Evolutionary conservation across 768 basidiomycete species (phyloP).

Genomic region (Suillus hirtellus): DNA sequence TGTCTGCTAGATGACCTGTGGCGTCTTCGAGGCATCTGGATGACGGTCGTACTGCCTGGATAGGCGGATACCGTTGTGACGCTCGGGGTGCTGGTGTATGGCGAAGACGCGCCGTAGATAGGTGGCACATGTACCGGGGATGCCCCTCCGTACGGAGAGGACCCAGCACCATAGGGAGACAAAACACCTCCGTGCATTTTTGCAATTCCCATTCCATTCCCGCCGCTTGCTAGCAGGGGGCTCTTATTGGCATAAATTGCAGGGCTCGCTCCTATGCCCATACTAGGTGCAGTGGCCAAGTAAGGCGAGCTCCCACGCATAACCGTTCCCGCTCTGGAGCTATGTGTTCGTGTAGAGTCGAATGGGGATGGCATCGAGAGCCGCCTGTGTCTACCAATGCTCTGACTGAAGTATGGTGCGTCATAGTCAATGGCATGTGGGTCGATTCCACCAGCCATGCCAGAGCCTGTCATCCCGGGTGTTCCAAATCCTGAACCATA

Average conservation of each 20-base stretch:
- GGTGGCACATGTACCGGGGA: not conserved
- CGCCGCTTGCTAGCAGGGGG: not conserved
- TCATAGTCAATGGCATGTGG: constrained; percentile 15
- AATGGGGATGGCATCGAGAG: constrained; percentile 2
- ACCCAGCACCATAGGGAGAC: not conserved
- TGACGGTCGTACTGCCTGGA: constrained; percentile 13
- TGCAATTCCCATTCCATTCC: not conserved
- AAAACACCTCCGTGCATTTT: not conserved
- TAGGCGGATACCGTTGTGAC: constrained; percentile 2
- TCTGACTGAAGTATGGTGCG: constrained; percentile 13
- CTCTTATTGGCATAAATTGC: not conserved
- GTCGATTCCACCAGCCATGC: not conserved
- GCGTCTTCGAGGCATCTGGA: constrained; percentile 10
- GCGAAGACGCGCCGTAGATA: not conserved
- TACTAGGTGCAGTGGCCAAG: not conserved
- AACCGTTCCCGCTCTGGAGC: not conserved
- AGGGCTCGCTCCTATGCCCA: not conserved
- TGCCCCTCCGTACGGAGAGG: not conserved
- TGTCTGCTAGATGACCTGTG: constrained; percentile 5
- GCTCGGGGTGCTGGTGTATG: not conserved
- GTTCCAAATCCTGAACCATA: constrained; percentile 5
- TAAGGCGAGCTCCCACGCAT: constrained; percentile 9
- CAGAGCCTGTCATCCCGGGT: not conserved
- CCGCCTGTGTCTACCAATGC: not conserved
- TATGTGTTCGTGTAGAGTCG: not conserved